Evolutionary conservation across 805 yeast species (phyloP).

Genomic region (Ogataea methanolica): DNA sequence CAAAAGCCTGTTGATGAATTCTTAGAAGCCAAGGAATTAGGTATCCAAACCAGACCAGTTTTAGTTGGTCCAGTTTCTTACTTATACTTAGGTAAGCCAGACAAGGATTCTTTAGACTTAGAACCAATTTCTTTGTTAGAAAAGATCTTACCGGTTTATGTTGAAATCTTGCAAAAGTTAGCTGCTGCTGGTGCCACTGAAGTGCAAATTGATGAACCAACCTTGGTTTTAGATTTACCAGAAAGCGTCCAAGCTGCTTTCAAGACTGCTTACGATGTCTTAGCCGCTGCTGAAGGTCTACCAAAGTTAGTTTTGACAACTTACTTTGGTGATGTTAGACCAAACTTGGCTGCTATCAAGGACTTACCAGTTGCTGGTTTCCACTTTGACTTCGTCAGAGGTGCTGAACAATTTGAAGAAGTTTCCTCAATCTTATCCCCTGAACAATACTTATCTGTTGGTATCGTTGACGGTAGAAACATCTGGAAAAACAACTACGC

Average conservation of each 20-base stretch:
- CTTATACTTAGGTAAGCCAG: constrained; percentile 95
- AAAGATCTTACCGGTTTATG: constrained; percentile 90
- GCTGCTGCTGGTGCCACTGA: constrained; percentile 91
- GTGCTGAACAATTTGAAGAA: constrained; percentile 90
- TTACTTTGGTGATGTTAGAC: constrained; percentile 98
- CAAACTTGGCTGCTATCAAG: constrained; percentile 87
- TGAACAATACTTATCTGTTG: constrained; percentile 84
- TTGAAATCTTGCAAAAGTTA: constrained; percentile 80
- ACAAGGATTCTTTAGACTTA: constrained; percentile 93
- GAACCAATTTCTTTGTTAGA: constrained; percentile 88
- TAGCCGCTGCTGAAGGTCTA: constrained; percentile 60
- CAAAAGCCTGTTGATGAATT: constrained; percentile 95
- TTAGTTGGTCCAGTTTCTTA: constrained; percentile 94
- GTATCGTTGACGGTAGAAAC: constrained; percentile 98
- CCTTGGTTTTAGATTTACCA: constrained; percentile 89
- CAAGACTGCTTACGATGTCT: constrained; percentile 80
- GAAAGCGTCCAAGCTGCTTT: constrained; percentile 77
- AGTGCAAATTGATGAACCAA: constrained; percentile 98
- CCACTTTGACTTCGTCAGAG: constrained; percentile 96
- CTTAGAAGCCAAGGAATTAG: constrained; percentile 95
- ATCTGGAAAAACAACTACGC: constrained; percentile 97
- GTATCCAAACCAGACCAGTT: constrained; percentile 97
- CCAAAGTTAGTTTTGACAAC: constrained; percentile 84
- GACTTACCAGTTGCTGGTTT: constrained; percentile 89
- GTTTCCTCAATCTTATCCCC: constrained; percentile 62